Percentiles rank a stretch among this genome's conserved stretches.
Conservation (phyloP, 116 monocot genomes). For the Trichopus zeylanicus region DNA sequence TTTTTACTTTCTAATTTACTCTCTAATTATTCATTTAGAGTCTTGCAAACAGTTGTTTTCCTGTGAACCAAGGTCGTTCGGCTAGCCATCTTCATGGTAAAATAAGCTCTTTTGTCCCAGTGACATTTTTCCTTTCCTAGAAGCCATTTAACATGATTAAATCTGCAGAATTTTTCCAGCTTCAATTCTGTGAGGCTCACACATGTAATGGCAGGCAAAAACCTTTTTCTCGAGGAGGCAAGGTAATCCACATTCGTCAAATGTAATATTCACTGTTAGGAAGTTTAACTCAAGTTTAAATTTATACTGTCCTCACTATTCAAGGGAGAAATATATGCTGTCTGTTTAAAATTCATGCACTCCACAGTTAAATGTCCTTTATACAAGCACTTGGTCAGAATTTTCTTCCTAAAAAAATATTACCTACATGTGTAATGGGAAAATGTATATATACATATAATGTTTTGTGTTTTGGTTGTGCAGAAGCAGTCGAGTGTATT, state of each 20-base stretch:
- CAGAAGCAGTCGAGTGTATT: slow-evolving; percentile 52
- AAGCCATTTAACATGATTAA: slow-evolving; percentile 5
- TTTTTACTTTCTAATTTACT: slow-evolving; percentile 10
- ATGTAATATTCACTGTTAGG: too few relatives aligned
- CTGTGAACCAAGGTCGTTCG: slow-evolving; percentile 42
- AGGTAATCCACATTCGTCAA: too few relatives aligned
- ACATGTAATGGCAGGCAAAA: slow-evolving; percentile 56
- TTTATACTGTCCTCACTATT: too few relatives aligned
- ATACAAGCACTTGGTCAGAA: too few relatives aligned
- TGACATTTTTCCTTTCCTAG: not conserved
- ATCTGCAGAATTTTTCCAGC: slow-evolving; percentile 76
- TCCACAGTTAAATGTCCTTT: too few relatives aligned
- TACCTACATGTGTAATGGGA: too few relatives aligned
- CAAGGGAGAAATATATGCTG: too few relatives aligned
- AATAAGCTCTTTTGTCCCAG: not conserved
- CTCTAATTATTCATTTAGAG: slow-evolving; percentile 30
- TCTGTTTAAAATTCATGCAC: too few relatives aligned
- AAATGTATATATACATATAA: too few relatives aligned
- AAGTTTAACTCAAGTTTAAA: too few relatives aligned
- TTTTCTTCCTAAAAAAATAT: too few relatives aligned
- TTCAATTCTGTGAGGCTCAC: slow-evolving; percentile 95
- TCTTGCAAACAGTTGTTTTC: slow-evolving; percentile 93
- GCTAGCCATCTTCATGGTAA: slow-evolving; percentile 96
- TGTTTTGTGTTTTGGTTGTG: slow-evolving; percentile 13
- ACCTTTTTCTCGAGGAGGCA: slow-evolving; percentile 84